Percentiles rank a stretch among this genome's conserved stretches.
These are phyloP conservation scores for Phaseolus coccineus DNA, from an alignment of 331 rosid genomes.

Conservation along the genomic window DNA sequence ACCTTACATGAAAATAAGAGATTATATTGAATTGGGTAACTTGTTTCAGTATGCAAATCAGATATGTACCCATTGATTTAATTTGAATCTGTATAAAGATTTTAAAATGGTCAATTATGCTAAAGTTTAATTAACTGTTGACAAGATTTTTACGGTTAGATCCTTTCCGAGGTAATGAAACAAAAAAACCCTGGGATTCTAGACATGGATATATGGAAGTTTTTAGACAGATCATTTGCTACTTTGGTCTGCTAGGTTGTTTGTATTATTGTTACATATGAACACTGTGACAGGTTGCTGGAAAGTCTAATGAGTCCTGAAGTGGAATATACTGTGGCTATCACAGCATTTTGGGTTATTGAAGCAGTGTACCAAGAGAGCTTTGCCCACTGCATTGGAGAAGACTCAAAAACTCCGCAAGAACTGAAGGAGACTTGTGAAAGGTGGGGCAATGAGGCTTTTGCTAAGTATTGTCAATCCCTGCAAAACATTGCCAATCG, in stretches of 20 bases:
- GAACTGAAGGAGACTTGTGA: conserved; percentile 72
- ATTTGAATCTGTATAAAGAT: too few relatives aligned
- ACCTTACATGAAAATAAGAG: too few relatives aligned
- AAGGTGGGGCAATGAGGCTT: conserved; percentile 89
- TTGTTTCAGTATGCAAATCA: too few relatives aligned
- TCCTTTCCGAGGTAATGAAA: not conserved
- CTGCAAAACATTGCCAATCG: conserved; percentile 60
- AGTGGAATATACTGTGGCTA: conserved; percentile 64
- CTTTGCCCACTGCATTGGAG: conserved; percentile 73
- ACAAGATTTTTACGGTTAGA: not conserved
- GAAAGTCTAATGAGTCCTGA: conserved; percentile 71
- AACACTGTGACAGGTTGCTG: conserved; percentile 60
- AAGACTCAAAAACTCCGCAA: conserved; percentile 66
- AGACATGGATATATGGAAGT: not conserved
- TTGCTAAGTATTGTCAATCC: conserved; percentile 68
- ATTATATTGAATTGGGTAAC: too few relatives aligned
- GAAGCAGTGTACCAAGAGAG: conserved; percentile 90
- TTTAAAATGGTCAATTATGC: too few relatives aligned
- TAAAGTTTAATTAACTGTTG: not conserved
- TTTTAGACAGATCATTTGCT: not conserved
- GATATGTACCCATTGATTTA: too few relatives aligned
- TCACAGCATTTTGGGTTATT: conserved; percentile 79
- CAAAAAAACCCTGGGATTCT: too few relatives aligned
- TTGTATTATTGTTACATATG: not conserved
- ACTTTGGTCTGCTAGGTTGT: conserved; percentile 1